phyloP scores from a whole-genome alignment of 176 grass and related monocot genomes.

The Avena eriantha region DNA sequence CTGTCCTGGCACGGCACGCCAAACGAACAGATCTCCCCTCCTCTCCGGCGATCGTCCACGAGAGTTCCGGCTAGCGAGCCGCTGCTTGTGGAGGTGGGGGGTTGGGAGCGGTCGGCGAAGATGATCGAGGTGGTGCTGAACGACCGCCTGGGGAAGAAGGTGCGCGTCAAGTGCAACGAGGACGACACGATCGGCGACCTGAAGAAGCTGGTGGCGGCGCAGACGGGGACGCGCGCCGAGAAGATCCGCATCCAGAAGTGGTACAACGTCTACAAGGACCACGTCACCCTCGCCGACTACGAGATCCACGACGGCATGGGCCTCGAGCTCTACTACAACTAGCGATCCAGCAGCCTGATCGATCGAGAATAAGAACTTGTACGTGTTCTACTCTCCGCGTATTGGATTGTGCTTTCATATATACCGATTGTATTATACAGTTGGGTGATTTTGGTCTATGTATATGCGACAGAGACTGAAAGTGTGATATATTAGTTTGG shows the following conservation, averaged over 20 bases:
- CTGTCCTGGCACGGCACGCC: background rate
- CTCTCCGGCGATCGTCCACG: background rate
- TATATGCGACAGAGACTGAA: too few species aligned
- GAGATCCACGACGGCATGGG: slow-evolving; percentile 99
- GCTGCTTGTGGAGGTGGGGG: background rate
- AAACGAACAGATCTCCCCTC: background rate
- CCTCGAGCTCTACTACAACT: slow-evolving; percentile 99
- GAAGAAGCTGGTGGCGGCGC: slow-evolving; percentile 99
- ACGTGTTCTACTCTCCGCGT: too few species aligned
- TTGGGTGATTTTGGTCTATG: too few species aligned
- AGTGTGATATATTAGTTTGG: too few species aligned
- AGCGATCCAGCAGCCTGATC: slow-evolving; percentile 6
- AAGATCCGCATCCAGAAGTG: slow-evolving; percentile 99
- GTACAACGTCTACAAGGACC: slow-evolving; percentile 99
- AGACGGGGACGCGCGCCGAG: slow-evolving; percentile 82
- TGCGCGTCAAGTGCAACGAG: slow-evolving; percentile 99
- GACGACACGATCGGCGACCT: slow-evolving; percentile 99
- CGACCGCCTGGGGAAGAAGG: slow-evolving; percentile 98
- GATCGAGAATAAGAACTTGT: too few species aligned
- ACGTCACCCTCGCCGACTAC: slow-evolving; percentile 99
- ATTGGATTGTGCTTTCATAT: too few species aligned
- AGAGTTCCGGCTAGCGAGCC: background rate
- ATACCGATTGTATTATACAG: too few species aligned
- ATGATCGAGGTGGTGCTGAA: slow-evolving; percentile 99
- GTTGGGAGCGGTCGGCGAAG: slow-evolving; percentile 28